phyloP scores from a whole-genome alignment of 208 protist genomes.

The Trypanosoma cruzi region DNA sequence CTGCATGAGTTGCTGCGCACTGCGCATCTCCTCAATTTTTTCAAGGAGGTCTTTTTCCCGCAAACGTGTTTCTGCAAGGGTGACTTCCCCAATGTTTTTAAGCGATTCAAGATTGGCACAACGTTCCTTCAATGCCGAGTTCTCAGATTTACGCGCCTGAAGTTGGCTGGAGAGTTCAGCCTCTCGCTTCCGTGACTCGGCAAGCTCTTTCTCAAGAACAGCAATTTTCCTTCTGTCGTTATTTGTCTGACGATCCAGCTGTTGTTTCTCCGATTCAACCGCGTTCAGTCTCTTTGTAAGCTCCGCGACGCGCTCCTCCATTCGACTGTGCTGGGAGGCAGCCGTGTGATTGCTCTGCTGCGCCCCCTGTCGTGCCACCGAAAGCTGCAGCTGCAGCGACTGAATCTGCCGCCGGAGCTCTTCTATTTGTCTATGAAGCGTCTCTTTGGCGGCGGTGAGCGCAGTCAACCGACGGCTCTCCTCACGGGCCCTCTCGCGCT shows the following conservation, averaged over 20 bases:
- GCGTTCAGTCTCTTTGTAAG: constrained; percentile 39
- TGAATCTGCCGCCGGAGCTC: constrained; percentile 44
- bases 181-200: constrained; percentile 45
- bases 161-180: constrained; percentile 54
- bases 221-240: constrained; percentile 35
- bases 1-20: constrained; percentile 85
- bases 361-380: constrained; percentile 33
- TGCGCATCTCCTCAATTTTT: constrained; percentile 82
- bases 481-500: constrained; percentile 26
- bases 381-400: constrained; percentile 36
- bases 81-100: constrained; percentile 74
- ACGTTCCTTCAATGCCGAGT: constrained; percentile 71
- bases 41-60: constrained; percentile 72
- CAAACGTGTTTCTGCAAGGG: constrained; percentile 60
- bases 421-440: constrained; percentile 28
- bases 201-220: constrained; percentile 50
- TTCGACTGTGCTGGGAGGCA: constrained; percentile 30
- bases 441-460: constrained; percentile 11
- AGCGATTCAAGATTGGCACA: constrained; percentile 86
- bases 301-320: constrained; percentile 45
- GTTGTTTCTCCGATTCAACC: constrained; percentile 32
- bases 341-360: constrained; percentile 31
- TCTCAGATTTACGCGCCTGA: constrained; percentile 60
- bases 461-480: constrained; percentile 23
- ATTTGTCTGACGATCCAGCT: constrained; percentile 45